phyloP scores from a whole-genome alignment of 176 grass and related monocot genomes.

The Dactylis glomerata region DNA sequence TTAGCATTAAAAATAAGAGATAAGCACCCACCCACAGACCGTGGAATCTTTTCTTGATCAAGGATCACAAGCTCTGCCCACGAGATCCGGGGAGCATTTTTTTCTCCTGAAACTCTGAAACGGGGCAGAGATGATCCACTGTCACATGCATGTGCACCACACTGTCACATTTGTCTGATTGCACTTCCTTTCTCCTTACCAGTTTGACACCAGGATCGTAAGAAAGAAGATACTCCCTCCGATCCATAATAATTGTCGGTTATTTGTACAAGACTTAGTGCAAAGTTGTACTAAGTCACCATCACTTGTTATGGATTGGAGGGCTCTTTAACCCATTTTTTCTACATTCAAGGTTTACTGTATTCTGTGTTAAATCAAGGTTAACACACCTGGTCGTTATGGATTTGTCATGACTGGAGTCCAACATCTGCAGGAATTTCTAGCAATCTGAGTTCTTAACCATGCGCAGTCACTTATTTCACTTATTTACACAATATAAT shows the following conservation, averaged over 20 bases:
- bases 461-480: too few species aligned
- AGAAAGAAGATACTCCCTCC: too few species aligned
- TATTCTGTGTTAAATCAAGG: neutral
- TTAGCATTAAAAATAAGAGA: neutral
- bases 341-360: too few species aligned
- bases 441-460: neutral
- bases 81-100: neutral
- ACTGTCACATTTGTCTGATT: neutral
- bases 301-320: too few species aligned
- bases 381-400: neutral
- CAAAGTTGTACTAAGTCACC: too few species aligned
- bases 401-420: neutral
- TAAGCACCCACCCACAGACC: neutral
- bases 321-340: too few species aligned
- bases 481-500: neutral
- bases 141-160: neutral
- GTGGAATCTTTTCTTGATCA: conserved; percentile 13
- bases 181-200: neutral
- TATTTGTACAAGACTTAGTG: too few species aligned
- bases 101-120: neutral
- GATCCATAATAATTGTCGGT: too few species aligned
- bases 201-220: neutral
- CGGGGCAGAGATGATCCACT: neutral
- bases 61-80: neutral
- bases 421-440: neutral